Percentiles rank a stretch among this genome's conserved stretches.
phyloP scores from a whole-genome alignment of 208 protist species.

The Endotrypanum monterogeii region DNA sequence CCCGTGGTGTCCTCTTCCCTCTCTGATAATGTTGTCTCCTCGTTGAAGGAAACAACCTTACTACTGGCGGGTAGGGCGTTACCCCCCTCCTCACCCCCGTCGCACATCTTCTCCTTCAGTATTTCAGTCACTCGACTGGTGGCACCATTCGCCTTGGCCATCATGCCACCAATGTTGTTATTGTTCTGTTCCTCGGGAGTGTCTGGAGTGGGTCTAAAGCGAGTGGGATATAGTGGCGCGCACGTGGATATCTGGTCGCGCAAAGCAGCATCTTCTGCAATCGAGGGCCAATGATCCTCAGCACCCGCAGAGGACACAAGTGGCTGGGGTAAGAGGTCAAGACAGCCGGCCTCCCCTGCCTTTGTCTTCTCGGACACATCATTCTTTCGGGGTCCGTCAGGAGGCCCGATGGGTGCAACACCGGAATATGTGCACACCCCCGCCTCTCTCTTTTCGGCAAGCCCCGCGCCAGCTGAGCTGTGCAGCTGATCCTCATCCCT shows the following conservation, averaged over 20 bases:
- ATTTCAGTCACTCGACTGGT: neutral
- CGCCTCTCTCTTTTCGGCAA: neutral
- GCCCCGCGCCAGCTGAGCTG: neutral
- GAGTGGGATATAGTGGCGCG: neutral
- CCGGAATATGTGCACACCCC: no score
- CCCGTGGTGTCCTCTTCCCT: neutral
- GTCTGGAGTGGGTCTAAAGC: neutral
- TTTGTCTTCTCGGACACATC: neutral
- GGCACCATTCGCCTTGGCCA: neutral
- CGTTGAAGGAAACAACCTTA: neutral
- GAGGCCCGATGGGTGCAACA: neutral
- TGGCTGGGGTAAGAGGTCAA: neutral
- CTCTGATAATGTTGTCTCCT: neutral
- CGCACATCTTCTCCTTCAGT: neutral
- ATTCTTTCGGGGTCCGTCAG: neutral
- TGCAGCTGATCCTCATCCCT: neutral
- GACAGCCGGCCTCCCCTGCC: neutral
- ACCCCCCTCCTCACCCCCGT: neutral
- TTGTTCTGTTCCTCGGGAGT: neutral
- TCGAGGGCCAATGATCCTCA: neutral
- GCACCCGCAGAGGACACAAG: neutral
- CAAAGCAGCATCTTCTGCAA: neutral
- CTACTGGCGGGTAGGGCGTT: neutral
- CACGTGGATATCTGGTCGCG: neutral
- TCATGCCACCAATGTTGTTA: neutral